Evolutionary conservation across 1,284 basidiomycete species (phyloP), one percentile per base, ranked within the genome.

Genomic region (Cronartium quercuum): DNA sequence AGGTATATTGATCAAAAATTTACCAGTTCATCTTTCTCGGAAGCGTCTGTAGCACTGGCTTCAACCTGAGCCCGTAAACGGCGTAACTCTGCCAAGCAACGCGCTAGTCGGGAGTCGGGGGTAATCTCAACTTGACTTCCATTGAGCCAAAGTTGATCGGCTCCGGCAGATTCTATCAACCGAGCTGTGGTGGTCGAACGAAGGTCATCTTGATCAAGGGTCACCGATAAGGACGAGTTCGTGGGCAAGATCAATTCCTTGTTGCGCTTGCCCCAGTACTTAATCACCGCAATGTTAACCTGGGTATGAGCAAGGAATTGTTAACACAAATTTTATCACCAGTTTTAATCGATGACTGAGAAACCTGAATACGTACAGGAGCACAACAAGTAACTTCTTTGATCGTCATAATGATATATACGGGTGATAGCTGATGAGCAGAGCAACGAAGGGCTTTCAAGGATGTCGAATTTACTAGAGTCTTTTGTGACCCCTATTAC

Each of bases 141-240:
- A 81, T 98, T 98, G 75, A 99, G 85, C 95, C 95, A 98, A 34
- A 99, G 87, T 66, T 87, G 85, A 83, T 98, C 93, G 15, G 85
- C 83, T 75, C 84, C 83, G 79, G 94, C 96, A 1, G 86, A 85
- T 0, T 88, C 84, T 80, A 95, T 91, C 3, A 91, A 90, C 35
- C 92, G 88, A 13, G 93, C 92, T 0, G 94, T 93, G 3, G 95
- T 99, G 7, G 93, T 95, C 0, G 92, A 92, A 75, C 92, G 87
- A 34, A 99, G 87, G 80, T 98, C 91, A 83, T 97, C 93, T 83
- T 98, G 96, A 81, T 91, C 91, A 76, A 98, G 89, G 2, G 96
- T 98, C 65, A 98, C 92, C 1, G 94, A 97, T 38, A 99, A 88
- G 29, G 95, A 98, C 6, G 93, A 93, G 84, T 99, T 99, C 78